Conservation (phyloP, 148 eudicot species). For the Suaeda aralocaspica region DNA sequence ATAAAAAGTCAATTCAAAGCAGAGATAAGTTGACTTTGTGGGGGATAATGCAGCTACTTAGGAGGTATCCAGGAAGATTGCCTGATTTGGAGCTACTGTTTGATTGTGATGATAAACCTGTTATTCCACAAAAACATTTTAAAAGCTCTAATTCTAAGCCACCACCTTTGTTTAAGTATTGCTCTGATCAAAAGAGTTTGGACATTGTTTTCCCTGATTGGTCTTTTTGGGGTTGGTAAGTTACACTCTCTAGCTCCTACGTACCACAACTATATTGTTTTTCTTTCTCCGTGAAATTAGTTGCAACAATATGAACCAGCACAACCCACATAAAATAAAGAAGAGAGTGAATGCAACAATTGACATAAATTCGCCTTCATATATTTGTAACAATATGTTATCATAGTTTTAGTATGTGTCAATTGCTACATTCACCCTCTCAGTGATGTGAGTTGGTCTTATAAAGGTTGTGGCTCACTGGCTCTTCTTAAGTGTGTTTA, state of each 20-base stretch:
- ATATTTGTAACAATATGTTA: too few species aligned
- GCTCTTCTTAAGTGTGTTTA: too few species aligned
- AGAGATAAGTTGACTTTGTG: slow-evolving; percentile 71
- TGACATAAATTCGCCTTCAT: too few species aligned
- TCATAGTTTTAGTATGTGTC: too few species aligned
- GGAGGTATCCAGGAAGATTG: slow-evolving; percentile 72
- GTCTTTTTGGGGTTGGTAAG: slow-evolving; percentile 96
- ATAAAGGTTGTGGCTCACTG: too few species aligned
- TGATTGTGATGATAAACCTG: slow-evolving; percentile 61
- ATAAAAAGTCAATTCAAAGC: slow-evolving; percentile 40
- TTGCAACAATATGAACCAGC: too few species aligned
- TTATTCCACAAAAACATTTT: slow-evolving; percentile 27
- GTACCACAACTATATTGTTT: too few species aligned
- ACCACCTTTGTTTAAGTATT: slow-evolving; percentile 75
- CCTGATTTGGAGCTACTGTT: slow-evolving; percentile 79
- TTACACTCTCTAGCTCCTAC: background rate
- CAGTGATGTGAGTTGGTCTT: too few species aligned
- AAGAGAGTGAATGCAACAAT: too few species aligned
- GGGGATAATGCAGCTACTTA: slow-evolving; percentile 68
- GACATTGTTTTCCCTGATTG: slow-evolving; percentile 91
- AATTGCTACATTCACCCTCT: too few species aligned
- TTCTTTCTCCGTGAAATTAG: too few species aligned
- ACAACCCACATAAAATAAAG: too few species aligned
- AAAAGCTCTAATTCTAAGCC: slow-evolving; percentile 30
- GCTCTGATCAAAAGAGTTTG: slow-evolving; percentile 49